Conservation (phyloP, 2,329 filamentous ascomycete genomes). For the Fusarium buxicola region DNA sequence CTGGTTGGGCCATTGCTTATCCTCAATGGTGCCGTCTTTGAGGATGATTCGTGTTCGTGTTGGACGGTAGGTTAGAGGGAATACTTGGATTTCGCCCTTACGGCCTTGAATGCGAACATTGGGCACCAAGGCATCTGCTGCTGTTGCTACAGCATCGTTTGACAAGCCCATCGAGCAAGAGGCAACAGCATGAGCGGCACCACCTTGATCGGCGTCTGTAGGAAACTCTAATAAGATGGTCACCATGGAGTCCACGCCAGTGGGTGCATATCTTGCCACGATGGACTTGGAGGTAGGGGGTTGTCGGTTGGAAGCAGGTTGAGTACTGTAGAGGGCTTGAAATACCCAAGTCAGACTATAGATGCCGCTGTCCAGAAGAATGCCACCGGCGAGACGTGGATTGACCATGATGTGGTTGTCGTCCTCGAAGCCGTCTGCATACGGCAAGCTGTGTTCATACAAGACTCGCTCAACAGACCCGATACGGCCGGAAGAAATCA, state of each 20-base stretch:
- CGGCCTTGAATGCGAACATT: conserved; percentile 71
- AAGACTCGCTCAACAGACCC: conserved; percentile 70
- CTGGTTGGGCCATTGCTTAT: conserved; percentile 58
- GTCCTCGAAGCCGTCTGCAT: conserved; percentile 4
- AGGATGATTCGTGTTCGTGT: conserved; percentile 63
- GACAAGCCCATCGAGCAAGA: conserved; percentile 59
- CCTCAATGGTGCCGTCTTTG: conserved; percentile 57
- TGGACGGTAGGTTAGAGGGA: conserved; percentile 55
- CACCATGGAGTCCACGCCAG: conserved; percentile 64
- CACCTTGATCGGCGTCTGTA: conserved; percentile 50
- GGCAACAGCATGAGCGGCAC: conserved; percentile 74
- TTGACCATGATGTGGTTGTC: conserved; percentile 78
- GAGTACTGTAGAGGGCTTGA: conserved; percentile 12
- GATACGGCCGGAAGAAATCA: conserved; percentile 64
- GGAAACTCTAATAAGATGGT: conserved; percentile 81
- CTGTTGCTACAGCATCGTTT: background rate
- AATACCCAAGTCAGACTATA: conserved; percentile 83
- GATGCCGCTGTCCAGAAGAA: conserved; percentile 84
- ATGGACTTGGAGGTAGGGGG: background rate
- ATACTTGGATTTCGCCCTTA: conserved; percentile 46
- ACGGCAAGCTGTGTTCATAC: conserved; percentile 11
- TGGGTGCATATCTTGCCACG: background rate
- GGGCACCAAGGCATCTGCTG: background rate
- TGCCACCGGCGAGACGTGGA: conserved; percentile 81
- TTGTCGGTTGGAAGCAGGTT: background rate